Conservation (phyloP, 148 eudicot species). For the Amaranthus cruentus region DNA sequence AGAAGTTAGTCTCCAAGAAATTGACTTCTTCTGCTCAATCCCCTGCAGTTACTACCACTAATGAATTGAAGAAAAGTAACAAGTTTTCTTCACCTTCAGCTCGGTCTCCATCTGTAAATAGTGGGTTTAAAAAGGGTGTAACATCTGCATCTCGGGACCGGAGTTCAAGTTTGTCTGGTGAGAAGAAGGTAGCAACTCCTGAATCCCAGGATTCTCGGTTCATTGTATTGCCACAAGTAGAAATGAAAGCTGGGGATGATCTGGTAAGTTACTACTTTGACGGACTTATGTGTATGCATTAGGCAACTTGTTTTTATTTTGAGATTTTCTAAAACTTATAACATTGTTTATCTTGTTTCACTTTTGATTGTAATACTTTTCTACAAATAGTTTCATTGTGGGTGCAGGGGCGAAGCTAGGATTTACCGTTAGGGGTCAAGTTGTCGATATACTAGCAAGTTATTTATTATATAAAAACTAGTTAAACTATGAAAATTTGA, state of each 20-base stretch:
- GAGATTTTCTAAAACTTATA: not conserved
- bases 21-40: slow-evolving; percentile 20
- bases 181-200: slow-evolving; percentile 45
- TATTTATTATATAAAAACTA: no score
- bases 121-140: slow-evolving; percentile 41
- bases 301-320: no score
- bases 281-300: not conserved
- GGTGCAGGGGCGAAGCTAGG: no score
- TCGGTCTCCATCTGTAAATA: slow-evolving; percentile 41
- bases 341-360: not conserved
- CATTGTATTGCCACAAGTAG: slow-evolving; percentile 76
- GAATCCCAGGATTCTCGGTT: slow-evolving; percentile 76
- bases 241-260: slow-evolving; percentile 86
- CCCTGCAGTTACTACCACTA: slow-evolving; percentile 15
- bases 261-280: slow-evolving; percentile 49
- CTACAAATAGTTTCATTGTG: not conserved
- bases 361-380: not conserved
- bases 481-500: no score
- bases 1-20: slow-evolving; percentile 40
- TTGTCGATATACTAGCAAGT: no score
- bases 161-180: slow-evolving; percentile 48
- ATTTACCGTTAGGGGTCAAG: no score
- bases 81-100: slow-evolving; percentile 39
- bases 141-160: slow-evolving; percentile 45
- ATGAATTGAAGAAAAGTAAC: slow-evolving; percentile 23